A percentile compares a stretch with the other conserved stretches of the same genome.
Evolutionary conservation across 164 flowering plant species (phyloP).

Genomic region (Echeveria elegans): DNA sequence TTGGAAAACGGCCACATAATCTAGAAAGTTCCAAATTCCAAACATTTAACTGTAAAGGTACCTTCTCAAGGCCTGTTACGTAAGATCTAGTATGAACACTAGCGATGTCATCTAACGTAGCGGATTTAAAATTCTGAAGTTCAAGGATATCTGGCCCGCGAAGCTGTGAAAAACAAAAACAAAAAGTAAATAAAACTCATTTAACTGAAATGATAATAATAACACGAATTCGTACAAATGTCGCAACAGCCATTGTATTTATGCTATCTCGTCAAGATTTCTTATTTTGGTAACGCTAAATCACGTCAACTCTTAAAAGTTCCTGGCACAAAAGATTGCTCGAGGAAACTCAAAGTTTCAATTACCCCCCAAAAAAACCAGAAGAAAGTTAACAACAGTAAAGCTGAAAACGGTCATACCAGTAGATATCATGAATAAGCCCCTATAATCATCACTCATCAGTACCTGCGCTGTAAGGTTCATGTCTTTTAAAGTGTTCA

Average conservation of each 20-base stretch:
- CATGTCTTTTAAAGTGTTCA: constrained; percentile 59
- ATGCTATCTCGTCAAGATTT: neutral
- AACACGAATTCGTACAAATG: neutral
- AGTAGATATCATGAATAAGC: neutral
- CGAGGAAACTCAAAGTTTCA: no score
- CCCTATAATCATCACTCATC: constrained; percentile 6
- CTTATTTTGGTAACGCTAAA: neutral
- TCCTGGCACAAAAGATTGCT: neutral
- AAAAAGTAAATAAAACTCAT: no score
- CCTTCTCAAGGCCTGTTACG: constrained; percentile 85
- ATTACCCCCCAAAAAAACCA: no score
- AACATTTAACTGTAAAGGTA: constrained; percentile 13
- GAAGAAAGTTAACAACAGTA: neutral
- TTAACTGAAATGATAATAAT: neutral
- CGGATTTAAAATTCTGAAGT: constrained; percentile 54
- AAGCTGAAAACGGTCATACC: neutral
- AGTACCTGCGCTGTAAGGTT: constrained; percentile 66
- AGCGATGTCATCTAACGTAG: constrained; percentile 63
- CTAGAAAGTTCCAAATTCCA: neutral
- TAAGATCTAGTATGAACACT: constrained; percentile 72
- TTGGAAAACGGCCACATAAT: neutral
- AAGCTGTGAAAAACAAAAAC: constrained; percentile 27
- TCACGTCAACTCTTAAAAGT: neutral
- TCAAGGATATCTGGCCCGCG: constrained; percentile 59
- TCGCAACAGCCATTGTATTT: neutral